These are phyloP conservation scores for Nyssa sinensis DNA, from an alignment of 148 eudicot species.

Conservation along the genomic window DNA sequence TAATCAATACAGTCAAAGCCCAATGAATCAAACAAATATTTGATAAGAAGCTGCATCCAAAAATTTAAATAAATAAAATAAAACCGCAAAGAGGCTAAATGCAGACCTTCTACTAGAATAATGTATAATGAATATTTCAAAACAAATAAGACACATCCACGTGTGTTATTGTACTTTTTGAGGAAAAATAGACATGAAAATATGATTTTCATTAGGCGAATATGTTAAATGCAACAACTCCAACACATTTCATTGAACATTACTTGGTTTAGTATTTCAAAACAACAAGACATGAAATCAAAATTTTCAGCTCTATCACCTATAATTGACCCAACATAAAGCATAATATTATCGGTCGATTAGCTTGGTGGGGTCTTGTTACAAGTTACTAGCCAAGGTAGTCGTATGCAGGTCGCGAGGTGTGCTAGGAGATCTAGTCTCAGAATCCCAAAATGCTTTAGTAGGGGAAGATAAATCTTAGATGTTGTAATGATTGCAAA, in stretches of 20 bases:
- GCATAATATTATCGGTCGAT: too few relatives aligned
- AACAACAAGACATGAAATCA: neutral
- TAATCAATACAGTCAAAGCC: constrained; percentile 29
- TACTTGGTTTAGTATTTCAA: neutral
- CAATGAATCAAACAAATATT: constrained; percentile 7
- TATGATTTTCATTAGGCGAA: neutral
- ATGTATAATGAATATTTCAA: neutral
- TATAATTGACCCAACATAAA: neutral
- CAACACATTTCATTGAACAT: neutral
- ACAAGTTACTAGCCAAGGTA: too few relatives aligned
- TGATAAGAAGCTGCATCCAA: constrained; percentile 2
- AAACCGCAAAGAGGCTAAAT: neutral
- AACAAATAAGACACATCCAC: neutral
- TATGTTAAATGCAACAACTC: neutral
- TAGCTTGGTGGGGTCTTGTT: too few relatives aligned
- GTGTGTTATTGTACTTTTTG: neutral
- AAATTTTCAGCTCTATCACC: neutral
- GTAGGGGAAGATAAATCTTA: too few relatives aligned
- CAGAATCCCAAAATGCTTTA: too few relatives aligned
- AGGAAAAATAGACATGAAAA: neutral
- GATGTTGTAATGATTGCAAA: too few relatives aligned
- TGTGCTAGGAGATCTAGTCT: too few relatives aligned
- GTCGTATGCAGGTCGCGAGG: too few relatives aligned
- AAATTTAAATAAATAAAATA: neutral
- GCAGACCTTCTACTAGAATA: constrained; percentile 1